Base-by-base conservation (phyloP, 2,329 filamentous ascomycete species). In the Ramularia endophylla region DNA sequence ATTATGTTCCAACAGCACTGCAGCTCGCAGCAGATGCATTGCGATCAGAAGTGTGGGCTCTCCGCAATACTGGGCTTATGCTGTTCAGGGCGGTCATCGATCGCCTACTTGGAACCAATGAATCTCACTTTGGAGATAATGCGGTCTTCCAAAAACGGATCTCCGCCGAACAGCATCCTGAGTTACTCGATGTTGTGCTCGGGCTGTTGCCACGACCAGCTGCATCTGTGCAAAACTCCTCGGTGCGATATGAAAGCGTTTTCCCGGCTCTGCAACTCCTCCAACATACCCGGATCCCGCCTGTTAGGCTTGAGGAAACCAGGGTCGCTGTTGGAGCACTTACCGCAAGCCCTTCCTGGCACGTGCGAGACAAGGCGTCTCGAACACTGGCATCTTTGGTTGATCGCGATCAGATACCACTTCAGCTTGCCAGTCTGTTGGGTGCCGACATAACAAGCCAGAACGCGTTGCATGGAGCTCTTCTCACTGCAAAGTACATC, bases 1-100 rank as follows among this genome's bases (percentile, higher is more conserved):
- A 71, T 0, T 83, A 88, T 53, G 72, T 95, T 6, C 80, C 85
- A 7, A 71, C 78, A 20, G 83, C 83, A 25, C 71, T 98, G 3
- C 77, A 82, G 46, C 72, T 97, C n/a, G 88, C 89, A 2, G 85
- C 86, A 8, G 76, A 77, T 44, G 87, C 84, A 38, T 72, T 98
- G 12, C 83, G 80, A 32, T 92, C 87, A 0, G 76, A 85, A 44
- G 79, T 92, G 16, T 98, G 92, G 92, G 87, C 89, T 0, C 88
- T 98, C 42, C 82, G 89, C 1, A 98, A 98, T 61, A 95, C 88
- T 52, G 88, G 88, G 2, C 67, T 97, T 25, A 84, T 97, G 66
- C 77, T 98, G 5, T 81, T 97, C 50, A 80, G 90, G 40, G 87
- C 87, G 47, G 71, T 95, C 4, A 85, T 94, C 38, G 86, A 92